phyloP scores from a whole-genome alignment of 345 rosid genomes.

The Trapa bicornis region DNA sequence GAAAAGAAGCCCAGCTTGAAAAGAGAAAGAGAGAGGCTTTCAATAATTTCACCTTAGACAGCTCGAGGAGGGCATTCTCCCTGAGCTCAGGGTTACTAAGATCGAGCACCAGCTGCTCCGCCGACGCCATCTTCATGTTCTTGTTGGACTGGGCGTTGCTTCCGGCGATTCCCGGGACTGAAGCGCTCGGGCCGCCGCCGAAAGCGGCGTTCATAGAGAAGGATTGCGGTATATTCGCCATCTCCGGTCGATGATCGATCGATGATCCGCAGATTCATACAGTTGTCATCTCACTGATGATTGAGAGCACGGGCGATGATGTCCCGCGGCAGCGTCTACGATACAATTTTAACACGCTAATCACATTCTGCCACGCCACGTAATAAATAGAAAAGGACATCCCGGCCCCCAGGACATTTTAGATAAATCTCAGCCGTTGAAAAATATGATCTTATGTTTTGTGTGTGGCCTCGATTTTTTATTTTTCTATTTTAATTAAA shows the following conservation, averaged over 20 bases:
- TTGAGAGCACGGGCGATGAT: too few relatives aligned
- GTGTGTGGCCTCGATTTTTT: too few relatives aligned
- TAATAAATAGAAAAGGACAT: too few relatives aligned
- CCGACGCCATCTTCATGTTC: constrained; percentile 88
- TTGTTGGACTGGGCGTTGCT: constrained; percentile 42
- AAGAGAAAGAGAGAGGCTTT: background rate
- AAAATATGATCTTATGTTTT: too few relatives aligned
- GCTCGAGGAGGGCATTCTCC: constrained; percentile 66
- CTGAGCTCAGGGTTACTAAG: constrained; percentile 92
- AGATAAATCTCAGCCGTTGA: too few relatives aligned
- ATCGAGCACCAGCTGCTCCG: constrained; percentile 87
- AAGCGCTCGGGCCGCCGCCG: constrained; percentile 38
- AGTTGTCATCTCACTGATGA: too few relatives aligned
- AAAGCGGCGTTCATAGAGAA: constrained; percentile 56
- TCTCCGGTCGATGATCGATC: constrained; percentile 4
- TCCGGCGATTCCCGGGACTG: constrained; percentile 12
- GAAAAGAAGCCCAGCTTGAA: background rate
- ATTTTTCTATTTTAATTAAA: too few relatives aligned
- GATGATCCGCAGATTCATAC: background rate
- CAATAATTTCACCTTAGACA: constrained; percentile 44
- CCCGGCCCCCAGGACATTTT: too few relatives aligned
- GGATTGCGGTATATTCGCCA: constrained; percentile 65
- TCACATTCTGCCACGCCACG: too few relatives aligned
- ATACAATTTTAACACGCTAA: too few relatives aligned
- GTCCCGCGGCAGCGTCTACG: too few relatives aligned